These are phyloP conservation scores for Plasmodium gallinaceum DNA, from an alignment of 169 alveolate species.

Conservation along the genomic window DNA sequence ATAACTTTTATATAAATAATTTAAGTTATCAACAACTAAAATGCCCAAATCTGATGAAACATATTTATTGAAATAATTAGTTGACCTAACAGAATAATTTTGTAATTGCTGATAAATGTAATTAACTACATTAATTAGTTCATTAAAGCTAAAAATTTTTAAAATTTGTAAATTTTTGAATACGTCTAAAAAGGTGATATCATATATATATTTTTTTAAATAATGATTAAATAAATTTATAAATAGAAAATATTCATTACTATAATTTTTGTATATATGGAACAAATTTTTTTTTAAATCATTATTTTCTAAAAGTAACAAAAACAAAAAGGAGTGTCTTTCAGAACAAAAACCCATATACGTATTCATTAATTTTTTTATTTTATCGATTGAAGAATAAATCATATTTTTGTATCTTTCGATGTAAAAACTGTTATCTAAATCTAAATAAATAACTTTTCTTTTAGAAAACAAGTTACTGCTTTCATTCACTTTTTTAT, in stretches of 20 bases:
- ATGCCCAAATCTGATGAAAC: conserved; percentile 42
- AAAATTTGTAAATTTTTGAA: conserved; percentile 44
- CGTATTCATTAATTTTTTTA: conserved; percentile 47
- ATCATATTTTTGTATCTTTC: conserved; percentile 76
- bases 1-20: conserved; percentile 23
- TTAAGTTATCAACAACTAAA: conserved; percentile 53
- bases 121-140: conserved; percentile 33
- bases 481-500: not conserved
- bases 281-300: not conserved
- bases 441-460: conserved; percentile 50
- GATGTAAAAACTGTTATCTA: conserved; percentile 69
- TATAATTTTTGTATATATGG: conserved; percentile 11
- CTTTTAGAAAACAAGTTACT: conserved; percentile 29
- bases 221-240: conserved; percentile 38
- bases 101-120: conserved; percentile 33
- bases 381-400: conserved; percentile 35
- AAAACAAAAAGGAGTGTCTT: conserved; percentile 25
- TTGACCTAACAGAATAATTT: not conserved
- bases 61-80: conserved; percentile 39
- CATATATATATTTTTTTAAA: conserved; percentile 28
- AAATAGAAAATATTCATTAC: conserved; percentile 6
- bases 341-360: conserved; percentile 32
- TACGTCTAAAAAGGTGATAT: conserved; percentile 58
- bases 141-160: conserved; percentile 61
- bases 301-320: conserved; percentile 31